phyloP scores from a whole-genome alignment of 805 yeast genomes.

The Lachancea dasiensis region DNA sequence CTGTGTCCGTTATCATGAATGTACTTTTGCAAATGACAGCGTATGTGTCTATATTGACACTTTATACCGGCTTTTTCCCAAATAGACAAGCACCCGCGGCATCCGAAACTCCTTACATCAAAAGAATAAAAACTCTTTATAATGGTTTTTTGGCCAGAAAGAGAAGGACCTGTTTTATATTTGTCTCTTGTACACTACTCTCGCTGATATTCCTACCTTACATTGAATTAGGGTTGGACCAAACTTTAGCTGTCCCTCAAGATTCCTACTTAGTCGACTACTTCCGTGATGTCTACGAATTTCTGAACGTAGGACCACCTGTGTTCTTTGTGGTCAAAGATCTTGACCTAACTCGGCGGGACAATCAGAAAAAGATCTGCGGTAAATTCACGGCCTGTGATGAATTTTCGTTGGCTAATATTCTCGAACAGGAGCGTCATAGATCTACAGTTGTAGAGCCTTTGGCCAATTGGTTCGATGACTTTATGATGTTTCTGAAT shows the following conservation, averaged over 20 bases:
- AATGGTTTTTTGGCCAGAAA: constrained; percentile 55
- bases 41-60: constrained; percentile 62
- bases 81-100: no score
- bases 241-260: constrained; percentile 77
- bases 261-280: constrained; percentile 79
- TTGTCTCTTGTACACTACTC: constrained; percentile 58
- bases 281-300: constrained; percentile 66
- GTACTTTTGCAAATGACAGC: constrained; percentile 74
- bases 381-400: constrained; percentile 85
- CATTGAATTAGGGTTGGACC: constrained; percentile 78
- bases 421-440: constrained; percentile 78
- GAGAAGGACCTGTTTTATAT: constrained; percentile 46
- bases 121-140: constrained; percentile 35
- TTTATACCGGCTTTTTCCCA: no score
- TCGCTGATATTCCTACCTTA: constrained; percentile 66
- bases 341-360: constrained; percentile 53
- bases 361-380: constrained; percentile 68
- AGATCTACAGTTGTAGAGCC: constrained; percentile 74
- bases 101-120: constrained; percentile 8
- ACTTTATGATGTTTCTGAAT: constrained; percentile 77
- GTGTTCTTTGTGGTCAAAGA: constrained; percentile 75
- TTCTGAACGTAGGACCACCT: constrained; percentile 87
- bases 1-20: constrained; percentile 76
- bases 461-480: constrained; percentile 89
- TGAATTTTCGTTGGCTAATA: constrained; percentile 68